A percentile compares a stretch with the other conserved stretches of the same genome.
Conservation (phyloP, 306 rosid species). For the Acacia confusa region DNA sequence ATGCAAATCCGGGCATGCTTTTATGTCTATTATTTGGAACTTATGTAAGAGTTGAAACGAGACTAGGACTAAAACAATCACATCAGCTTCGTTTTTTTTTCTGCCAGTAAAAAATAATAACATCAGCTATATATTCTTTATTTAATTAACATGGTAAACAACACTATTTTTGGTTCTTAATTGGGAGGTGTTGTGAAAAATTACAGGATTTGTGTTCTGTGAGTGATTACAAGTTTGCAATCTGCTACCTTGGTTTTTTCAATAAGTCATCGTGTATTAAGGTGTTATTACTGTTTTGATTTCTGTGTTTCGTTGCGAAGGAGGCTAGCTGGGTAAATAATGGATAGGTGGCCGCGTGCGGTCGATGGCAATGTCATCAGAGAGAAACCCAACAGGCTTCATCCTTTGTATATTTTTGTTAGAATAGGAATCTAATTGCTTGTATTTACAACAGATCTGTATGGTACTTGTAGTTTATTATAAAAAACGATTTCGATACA, state of each 20-base stretch:
- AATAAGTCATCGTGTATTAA: not conserved
- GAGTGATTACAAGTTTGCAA: constrained; percentile 2
- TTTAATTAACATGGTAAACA: not conserved
- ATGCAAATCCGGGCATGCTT: not conserved
- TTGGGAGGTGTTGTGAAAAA: not conserved
- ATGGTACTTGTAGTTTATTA: not conserved
- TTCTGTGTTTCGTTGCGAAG: not conserved
- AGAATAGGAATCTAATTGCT: not conserved
- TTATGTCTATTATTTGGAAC: not conserved
- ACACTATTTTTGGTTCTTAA: not conserved
- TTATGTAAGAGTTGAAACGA: not conserved
- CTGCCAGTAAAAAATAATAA: not conserved
- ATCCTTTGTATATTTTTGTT: not conserved
- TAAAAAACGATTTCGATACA: not conserved
- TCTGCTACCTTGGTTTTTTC: not conserved
- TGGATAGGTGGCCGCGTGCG: constrained; percentile 19
- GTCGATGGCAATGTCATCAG: not conserved
- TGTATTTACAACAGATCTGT: not conserved
- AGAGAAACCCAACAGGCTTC: constrained; percentile 1
- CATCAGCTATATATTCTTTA: not conserved
- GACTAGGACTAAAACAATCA: not conserved
- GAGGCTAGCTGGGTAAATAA: not conserved
- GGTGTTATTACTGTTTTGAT: not conserved
- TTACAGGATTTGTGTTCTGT: not conserved
- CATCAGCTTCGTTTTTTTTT: too few relatives aligned